Evolutionary conservation across 2,329 filamentous ascomycete species (phyloP).

Genomic region (Aspergillus tanneri): DNA sequence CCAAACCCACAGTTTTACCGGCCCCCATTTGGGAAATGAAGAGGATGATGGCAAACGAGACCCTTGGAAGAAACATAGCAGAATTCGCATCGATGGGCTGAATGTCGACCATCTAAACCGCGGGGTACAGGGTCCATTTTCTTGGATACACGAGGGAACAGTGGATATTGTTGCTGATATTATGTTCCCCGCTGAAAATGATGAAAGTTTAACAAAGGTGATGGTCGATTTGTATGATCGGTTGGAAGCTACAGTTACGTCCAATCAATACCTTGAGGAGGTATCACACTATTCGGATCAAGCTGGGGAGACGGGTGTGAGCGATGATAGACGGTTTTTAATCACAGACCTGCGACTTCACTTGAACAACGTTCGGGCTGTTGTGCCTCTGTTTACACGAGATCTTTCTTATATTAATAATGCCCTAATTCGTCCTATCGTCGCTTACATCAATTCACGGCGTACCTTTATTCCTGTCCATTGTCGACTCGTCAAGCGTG

Average conservation of each 20-base stretch:
- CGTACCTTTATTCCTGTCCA: conserved; percentile 93
- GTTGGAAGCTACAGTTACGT: conserved; percentile 85
- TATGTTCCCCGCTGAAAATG: conserved; percentile 84
- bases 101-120: conserved; percentile 96
- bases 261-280: conserved; percentile 59
- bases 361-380: conserved; percentile 89
- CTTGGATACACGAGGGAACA: conserved; percentile 96
- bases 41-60: conserved; percentile 63
- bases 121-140: conserved; percentile 88
- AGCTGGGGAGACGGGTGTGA: conserved; percentile 26
- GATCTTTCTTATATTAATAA: conserved; percentile 96
- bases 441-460: conserved; percentile 96
- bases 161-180: conserved; percentile 96
- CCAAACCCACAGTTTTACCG: conserved; percentile 78
- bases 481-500: conserved; percentile 88
- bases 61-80: conserved; percentile 93
- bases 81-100: conserved; percentile 86
- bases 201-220: conserved; percentile 87
- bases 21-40: conserved; percentile 58
- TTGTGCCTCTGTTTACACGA: conserved; percentile 86
- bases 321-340: conserved; percentile 68
- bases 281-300: conserved; percentile 19
- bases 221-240: conserved; percentile 97
- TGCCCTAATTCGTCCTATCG: conserved; percentile 89
- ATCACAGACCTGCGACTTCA: conserved; percentile 95